phyloP scores from a whole-genome alignment of 768 basidiomycete genomes.

The Boletus bicolor region DNA sequence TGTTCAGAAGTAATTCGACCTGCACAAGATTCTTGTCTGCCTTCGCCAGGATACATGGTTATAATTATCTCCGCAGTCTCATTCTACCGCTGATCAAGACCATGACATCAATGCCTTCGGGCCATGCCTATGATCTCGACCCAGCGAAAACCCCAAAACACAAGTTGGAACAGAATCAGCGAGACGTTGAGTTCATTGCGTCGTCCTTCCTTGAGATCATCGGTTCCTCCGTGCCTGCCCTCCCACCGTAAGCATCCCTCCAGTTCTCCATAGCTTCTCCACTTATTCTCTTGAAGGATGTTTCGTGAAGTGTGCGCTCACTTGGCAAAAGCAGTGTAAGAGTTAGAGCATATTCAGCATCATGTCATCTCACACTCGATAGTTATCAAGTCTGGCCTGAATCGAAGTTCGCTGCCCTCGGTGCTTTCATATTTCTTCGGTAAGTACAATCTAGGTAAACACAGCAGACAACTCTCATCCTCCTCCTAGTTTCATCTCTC shows the following conservation, averaged over 20 bases:
- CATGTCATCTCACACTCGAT: slow-evolving; percentile 15
- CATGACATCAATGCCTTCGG: slow-evolving; percentile 69
- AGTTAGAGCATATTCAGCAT: slow-evolving; percentile 7
- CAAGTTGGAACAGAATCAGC: slow-evolving; percentile 63
- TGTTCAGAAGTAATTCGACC: slow-evolving; percentile 87
- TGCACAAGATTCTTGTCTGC: slow-evolving; percentile 84
- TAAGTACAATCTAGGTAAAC: slow-evolving; percentile 26
- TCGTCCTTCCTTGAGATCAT: slow-evolving; percentile 74
- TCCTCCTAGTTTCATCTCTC: slow-evolving; percentile 76
- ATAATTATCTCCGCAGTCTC: slow-evolving; percentile 81
- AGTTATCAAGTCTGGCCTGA: slow-evolving; percentile 73
- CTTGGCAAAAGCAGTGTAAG: slow-evolving; percentile 76
- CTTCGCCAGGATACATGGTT: slow-evolving; percentile 88
- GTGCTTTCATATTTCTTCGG: slow-evolving; percentile 91
- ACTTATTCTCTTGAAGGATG: slow-evolving; percentile 49
- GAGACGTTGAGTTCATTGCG: slow-evolving; percentile 70
- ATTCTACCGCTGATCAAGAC: slow-evolving; percentile 74
- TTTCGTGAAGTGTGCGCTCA: slow-evolving; percentile 85
- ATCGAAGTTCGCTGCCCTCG: slow-evolving; percentile 76
- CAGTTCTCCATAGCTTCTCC: neutral
- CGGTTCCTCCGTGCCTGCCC: slow-evolving; percentile 58
- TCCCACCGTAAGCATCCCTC: slow-evolving; percentile 63
- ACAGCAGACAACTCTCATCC: neutral
- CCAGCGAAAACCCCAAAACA: slow-evolving; percentile 57
- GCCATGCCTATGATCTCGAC: slow-evolving; percentile 77